Evolutionary conservation across 148 eudicot genomes (phyloP).

Genomic region (Arctostaphylos glauca): DNA sequence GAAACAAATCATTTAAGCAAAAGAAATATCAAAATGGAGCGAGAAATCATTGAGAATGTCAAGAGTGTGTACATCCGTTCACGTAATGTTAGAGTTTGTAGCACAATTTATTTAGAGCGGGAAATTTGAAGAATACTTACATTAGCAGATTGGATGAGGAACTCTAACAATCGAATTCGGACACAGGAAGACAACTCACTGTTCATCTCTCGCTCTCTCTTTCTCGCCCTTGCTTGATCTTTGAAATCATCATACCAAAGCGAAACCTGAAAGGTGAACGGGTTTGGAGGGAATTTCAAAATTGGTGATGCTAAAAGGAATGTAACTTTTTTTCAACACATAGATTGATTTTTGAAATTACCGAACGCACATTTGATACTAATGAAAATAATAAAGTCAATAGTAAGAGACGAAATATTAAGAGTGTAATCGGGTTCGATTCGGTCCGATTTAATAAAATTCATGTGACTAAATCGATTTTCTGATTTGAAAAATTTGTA

Average conservation of each 20-base stretch:
- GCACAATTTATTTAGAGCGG: too few species aligned
- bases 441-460: too few species aligned
- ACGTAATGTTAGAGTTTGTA: not conserved
- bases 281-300: constrained; percentile 10
- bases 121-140: constrained; percentile 13
- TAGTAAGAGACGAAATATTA: too few species aligned
- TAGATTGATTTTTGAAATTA: too few species aligned
- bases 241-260: not conserved
- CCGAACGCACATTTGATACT: too few species aligned
- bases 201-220: constrained; percentile 16
- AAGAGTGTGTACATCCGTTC: not conserved
- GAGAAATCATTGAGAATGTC: not conserved
- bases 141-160: constrained; percentile 50
- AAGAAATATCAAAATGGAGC: not conserved
- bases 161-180: constrained; percentile 40
- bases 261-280: not conserved
- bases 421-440: too few species aligned
- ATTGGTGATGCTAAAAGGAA: too few species aligned
- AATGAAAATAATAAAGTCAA: too few species aligned
- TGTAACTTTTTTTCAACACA: too few species aligned
- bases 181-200: constrained; percentile 17
- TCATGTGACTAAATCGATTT: too few species aligned
- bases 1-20: not conserved
- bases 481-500: too few species aligned
- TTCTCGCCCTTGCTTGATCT: not conserved